phyloP scores from a whole-genome alignment of 2,329 filamentous ascomycete genomes.

The Ascochyta pisi region DNA sequence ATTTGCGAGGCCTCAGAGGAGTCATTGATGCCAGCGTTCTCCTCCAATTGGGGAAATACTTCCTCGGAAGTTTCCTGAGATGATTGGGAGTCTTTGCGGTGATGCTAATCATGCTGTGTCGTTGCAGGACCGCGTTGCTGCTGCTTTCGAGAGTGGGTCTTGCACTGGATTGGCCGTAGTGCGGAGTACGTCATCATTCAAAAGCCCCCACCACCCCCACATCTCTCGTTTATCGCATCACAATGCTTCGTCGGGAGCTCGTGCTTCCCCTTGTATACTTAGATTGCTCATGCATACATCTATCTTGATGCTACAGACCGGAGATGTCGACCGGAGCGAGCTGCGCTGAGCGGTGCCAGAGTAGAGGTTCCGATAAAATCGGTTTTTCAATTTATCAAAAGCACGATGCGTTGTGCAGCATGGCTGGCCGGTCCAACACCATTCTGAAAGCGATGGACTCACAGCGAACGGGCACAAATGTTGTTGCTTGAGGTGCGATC shows the following conservation, averaged over 20 bases:
- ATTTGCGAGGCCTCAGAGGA: conserved; percentile 50
- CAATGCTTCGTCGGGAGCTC: background rate
- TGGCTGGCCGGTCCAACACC: no score
- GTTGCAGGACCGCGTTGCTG: conserved; percentile 8
- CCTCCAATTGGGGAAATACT: background rate
- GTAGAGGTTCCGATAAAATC: no score
- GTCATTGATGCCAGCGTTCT: conserved; percentile 22
- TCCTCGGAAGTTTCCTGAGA: background rate
- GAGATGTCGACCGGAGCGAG: no score
- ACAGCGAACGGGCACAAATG: no score
- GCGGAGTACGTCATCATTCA: conserved; percentile 13
- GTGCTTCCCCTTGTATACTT: background rate
- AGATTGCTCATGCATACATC: no score
- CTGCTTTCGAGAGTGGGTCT: conserved; percentile 8
- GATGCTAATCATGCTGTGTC: conserved; percentile 8
- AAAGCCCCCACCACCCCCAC: background rate
- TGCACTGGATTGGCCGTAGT: background rate
- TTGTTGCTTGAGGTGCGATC: no score
- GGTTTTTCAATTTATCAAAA: no score
- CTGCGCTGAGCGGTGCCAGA: no score
- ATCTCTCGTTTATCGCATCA: background rate
- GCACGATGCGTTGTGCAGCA: no score
- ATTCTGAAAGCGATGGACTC: no score
- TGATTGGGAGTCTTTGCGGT: background rate
- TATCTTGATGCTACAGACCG: no score